These are phyloP conservation scores for Prunella vulgaris DNA, from an alignment of 257 asterid genomes.

Conservation along the genomic window DNA sequence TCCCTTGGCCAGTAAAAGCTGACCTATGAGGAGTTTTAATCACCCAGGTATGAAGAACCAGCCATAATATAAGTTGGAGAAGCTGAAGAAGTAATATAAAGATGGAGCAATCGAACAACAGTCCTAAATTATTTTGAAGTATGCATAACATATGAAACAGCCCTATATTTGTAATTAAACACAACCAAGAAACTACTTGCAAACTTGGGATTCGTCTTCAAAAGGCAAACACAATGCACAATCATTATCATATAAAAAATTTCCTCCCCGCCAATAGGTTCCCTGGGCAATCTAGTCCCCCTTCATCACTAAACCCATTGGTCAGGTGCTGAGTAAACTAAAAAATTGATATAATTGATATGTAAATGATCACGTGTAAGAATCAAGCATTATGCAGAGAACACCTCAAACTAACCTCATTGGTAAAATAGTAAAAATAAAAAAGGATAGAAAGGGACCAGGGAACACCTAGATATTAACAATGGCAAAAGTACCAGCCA, in stretches of 20 bases:
- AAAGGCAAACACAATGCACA: background rate
- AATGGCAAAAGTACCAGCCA: background rate
- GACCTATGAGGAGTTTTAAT: slow-evolving; percentile 53
- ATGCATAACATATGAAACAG: background rate
- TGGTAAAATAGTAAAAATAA: background rate
- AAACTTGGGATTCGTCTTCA: slow-evolving; percentile 11
- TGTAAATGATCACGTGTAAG: background rate
- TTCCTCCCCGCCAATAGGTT: background rate
- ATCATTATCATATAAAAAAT: background rate
- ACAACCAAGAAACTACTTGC: slow-evolving; percentile 13
- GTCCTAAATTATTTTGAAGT: slow-evolving; percentile 9
- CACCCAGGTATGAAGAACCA: slow-evolving; percentile 17
- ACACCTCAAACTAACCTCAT: too few relatives aligned
- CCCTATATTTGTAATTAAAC: background rate
- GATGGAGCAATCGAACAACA: slow-evolving; percentile 11
- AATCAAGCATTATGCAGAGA: too few relatives aligned
- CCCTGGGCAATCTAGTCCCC: background rate
- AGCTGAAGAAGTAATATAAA: background rate
- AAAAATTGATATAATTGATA: background rate
- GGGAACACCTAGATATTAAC: background rate
- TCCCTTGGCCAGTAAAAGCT: slow-evolving; percentile 95
- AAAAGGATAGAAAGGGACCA: background rate
- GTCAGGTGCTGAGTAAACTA: background rate
- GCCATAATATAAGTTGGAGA: slow-evolving; percentile 9
- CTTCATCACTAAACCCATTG: background rate